A percentile compares a stretch with the other conserved stretches of the same genome.
These are phyloP conservation scores for Delphinella strobiligena DNA, from an alignment of 2,329 filamentous ascomycete genomes.

Conservation along the genomic window DNA sequence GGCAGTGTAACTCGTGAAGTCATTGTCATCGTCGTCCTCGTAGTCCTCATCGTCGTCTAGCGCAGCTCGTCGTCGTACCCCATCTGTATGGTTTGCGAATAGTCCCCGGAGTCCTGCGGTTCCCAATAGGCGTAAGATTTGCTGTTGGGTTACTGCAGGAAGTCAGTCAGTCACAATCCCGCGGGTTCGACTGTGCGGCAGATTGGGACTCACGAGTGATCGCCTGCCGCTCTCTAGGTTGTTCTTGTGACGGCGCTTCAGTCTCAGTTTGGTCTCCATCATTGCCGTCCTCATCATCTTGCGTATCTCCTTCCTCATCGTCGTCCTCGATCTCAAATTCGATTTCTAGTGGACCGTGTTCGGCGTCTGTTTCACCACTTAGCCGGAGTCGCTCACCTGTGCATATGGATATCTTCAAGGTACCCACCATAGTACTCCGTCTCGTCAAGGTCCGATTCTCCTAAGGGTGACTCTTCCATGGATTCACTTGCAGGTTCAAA, in stretches of 20 bases:
- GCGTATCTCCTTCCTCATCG: constrained; percentile 19
- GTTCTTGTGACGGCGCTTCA: constrained; percentile 15
- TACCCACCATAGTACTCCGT: constrained; percentile 23
- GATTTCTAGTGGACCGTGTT: constrained; percentile 26
- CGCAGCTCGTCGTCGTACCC: constrained; percentile 15
- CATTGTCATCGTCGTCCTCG: constrained; percentile 29
- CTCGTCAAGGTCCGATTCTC: constrained; percentile 26
- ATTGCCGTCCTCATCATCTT: constrained; percentile 15
- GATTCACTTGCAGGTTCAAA: constrained; percentile 33
- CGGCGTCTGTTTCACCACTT: constrained; percentile 21
- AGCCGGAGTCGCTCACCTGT: constrained; percentile 3
- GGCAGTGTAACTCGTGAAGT: constrained; percentile 24
- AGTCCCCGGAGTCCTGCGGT: constrained; percentile 41
- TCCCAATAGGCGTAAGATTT: constrained; percentile 44
- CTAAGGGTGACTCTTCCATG: constrained; percentile 19
- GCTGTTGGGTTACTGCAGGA: constrained; percentile 32
- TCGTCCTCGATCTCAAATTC: constrained; percentile 27
- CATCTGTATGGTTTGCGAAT: constrained; percentile 25
- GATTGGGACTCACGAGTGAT: constrained; percentile 18
- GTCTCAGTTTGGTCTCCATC: constrained; percentile 24
- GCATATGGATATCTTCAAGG: constrained; percentile 19
- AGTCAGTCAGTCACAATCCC: constrained; percentile 9
- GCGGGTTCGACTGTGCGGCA: constrained; percentile 8
- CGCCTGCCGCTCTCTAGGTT: constrained; percentile 11
- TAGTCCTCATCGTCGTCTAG: constrained; percentile 22